Percentiles rank a stretch among this genome's conserved stretches.
phyloP scores from a whole-genome alignment of 148 eudicot species.

The Limonium bicolor region DNA sequence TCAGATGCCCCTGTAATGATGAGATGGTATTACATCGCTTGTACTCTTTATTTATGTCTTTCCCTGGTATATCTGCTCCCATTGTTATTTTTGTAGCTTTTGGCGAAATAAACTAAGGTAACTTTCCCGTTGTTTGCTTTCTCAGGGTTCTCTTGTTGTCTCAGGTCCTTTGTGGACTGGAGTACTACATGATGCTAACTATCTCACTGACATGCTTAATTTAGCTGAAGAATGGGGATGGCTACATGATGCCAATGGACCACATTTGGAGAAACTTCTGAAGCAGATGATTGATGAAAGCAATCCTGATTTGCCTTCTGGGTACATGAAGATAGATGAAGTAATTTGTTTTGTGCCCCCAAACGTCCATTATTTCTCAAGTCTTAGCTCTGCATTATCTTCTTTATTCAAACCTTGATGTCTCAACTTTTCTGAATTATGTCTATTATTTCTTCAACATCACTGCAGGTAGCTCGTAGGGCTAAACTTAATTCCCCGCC shows the following conservation, averaged over 20 bases:
- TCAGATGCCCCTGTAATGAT: conserved; percentile 41
- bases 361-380: no score
- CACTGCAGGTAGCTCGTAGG: conserved; percentile 63
- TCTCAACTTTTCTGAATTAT: not conserved
- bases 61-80: no score
- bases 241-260: conserved; percentile 40
- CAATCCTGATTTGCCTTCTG: conserved; percentile 57
- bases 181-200: conserved; percentile 58
- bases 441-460: not conserved
- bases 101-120: no score
- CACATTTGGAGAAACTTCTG: conserved; percentile 49
- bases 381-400: not conserved
- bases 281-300: conserved; percentile 82
- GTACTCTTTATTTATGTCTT: no score
- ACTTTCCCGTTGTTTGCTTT: conserved; percentile 8
- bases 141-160: conserved; percentile 52
- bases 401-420: not conserved
- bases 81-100: no score
- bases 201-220: conserved; percentile 46
- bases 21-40: conserved; percentile 32
- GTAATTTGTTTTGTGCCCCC: no score
- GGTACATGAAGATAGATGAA: conserved; percentile 72
- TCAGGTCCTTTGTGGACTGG: conserved; percentile 98
- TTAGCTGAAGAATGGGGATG: conserved; percentile 85
- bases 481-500: conserved; percentile 82